Conservation (phyloP, 2,329 filamentous ascomycete genomes). For the Epichloe scottii region DNA sequence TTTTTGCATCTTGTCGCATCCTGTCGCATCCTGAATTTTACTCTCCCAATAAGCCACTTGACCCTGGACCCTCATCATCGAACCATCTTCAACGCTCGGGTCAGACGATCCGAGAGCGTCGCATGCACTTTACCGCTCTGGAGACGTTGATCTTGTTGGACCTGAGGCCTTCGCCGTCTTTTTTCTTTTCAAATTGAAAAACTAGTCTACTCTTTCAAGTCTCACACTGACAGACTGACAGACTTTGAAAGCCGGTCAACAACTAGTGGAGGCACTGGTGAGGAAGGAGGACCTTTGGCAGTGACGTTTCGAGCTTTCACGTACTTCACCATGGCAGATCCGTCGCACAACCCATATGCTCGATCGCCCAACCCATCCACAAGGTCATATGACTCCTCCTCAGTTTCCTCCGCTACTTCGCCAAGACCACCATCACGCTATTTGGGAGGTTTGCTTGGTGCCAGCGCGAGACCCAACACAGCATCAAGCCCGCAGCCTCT, state of each 20-base stretch:
- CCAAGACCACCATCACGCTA: constrained; percentile 42
- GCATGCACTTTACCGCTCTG: not conserved
- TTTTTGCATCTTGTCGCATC: constrained; percentile 9
- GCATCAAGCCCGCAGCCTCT: constrained; percentile 39
- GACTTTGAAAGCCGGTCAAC: not conserved
- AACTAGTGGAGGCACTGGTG: not conserved
- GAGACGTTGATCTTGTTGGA: not conserved
- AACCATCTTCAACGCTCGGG: not conserved
- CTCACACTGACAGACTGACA: not conserved
- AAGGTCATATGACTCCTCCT: constrained; percentile 51
- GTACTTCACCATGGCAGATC: constrained; percentile 35
- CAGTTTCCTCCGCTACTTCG: constrained; percentile 49
- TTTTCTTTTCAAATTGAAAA: not conserved
- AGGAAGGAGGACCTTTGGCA: not conserved
- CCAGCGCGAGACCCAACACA: constrained; percentile 36
- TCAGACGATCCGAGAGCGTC: not conserved
- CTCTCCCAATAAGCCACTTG: not conserved
- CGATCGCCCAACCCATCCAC: constrained; percentile 50
- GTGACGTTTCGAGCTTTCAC: not conserved
- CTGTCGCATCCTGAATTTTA: constrained; percentile 4
- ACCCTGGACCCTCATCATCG: not conserved
- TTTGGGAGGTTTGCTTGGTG: constrained; percentile 37
- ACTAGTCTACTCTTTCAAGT: not conserved
- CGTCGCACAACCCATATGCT: constrained; percentile 42
- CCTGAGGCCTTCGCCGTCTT: not conserved